phyloP scores from a whole-genome alignment of 371 early-diverging fungal genomes.

The Mucor sp. region DNA sequence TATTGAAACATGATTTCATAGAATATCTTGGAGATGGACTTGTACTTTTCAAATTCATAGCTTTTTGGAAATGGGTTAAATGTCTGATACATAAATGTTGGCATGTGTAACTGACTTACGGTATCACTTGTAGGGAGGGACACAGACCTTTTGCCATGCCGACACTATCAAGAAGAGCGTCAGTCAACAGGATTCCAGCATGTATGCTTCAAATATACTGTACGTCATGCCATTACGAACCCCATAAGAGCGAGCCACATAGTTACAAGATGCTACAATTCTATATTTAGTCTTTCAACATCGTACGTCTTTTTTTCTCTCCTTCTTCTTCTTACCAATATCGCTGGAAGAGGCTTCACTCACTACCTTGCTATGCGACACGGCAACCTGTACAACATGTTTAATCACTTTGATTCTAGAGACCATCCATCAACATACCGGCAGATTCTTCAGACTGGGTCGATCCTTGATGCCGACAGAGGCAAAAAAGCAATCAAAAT shows the following conservation, averaged over 20 bases:
- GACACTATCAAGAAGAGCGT: constrained; percentile 23
- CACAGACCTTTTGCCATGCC: constrained; percentile 63
- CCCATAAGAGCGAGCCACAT: constrained; percentile 73
- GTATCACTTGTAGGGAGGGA: constrained; percentile 63
- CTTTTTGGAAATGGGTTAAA: constrained; percentile 2
- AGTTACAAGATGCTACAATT: constrained; percentile 76
- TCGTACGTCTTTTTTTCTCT: constrained; percentile 14
- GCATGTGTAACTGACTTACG: constrained; percentile 28
- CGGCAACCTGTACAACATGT: constrained; percentile 32
- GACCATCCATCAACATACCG: constrained; percentile 47
- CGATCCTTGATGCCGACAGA: constrained; percentile 74
- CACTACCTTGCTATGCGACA: constrained; percentile 38
- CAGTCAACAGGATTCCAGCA: neutral
- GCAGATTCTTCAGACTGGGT: constrained; percentile 63
- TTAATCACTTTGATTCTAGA: neutral
- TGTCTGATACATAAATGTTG: neutral
- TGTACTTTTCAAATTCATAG: constrained; percentile 85
- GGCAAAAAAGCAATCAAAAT: constrained; percentile 95
- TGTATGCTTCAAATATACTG: neutral
- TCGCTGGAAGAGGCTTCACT: constrained; percentile 43
- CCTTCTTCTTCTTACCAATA: constrained; percentile 28
- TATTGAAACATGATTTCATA: constrained; percentile 68
- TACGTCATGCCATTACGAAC: constrained; percentile 77
- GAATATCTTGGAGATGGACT: constrained; percentile 62
- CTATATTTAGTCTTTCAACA: neutral